These are phyloP conservation scores for Pelagophyceae sp. DNA, from an alignment of 352 stramenopile genomes.

Conservation along the genomic window DNA sequence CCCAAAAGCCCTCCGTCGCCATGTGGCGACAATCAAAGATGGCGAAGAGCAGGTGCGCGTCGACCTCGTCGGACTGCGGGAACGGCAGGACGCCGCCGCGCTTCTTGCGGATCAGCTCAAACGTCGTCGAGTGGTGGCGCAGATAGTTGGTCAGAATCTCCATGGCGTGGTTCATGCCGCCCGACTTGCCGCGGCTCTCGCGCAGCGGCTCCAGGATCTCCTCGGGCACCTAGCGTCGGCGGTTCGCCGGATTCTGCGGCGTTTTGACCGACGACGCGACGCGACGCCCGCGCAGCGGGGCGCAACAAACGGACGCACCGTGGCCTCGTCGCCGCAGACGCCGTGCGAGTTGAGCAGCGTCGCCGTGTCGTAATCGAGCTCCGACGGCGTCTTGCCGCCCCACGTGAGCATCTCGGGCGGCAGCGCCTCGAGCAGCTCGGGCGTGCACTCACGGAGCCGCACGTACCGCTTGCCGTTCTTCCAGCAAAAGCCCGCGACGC, in stretches of 20 bases:
- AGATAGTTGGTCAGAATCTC: not conserved
- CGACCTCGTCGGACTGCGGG: not conserved
- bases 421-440: constrained; percentile 8
- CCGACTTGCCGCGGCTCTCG: constrained; percentile 11
- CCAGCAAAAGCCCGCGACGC: not conserved
- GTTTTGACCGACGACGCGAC: not conserved
- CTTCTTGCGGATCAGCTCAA: not conserved
- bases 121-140: constrained; percentile 12
- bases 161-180: constrained; percentile 18
- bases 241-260: not conserved
- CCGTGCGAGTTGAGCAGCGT: not conserved
- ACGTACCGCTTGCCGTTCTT: not conserved
- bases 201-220: constrained; percentile 5
- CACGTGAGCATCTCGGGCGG: not conserved
- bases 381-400: not conserved
- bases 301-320: not conserved
- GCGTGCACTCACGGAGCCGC: constrained; percentile 2
- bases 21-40: constrained; percentile 21
- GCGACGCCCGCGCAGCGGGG: no score
- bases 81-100: not conserved
- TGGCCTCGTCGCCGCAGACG: not conserved
- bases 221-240: not conserved
- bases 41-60: constrained; percentile 5
- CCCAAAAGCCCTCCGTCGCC: constrained; percentile 8
- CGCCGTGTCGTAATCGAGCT: not conserved